Evolutionary conservation across 78 protist genomes (phyloP).

Genomic region (Isochrysis galbana): DNA sequence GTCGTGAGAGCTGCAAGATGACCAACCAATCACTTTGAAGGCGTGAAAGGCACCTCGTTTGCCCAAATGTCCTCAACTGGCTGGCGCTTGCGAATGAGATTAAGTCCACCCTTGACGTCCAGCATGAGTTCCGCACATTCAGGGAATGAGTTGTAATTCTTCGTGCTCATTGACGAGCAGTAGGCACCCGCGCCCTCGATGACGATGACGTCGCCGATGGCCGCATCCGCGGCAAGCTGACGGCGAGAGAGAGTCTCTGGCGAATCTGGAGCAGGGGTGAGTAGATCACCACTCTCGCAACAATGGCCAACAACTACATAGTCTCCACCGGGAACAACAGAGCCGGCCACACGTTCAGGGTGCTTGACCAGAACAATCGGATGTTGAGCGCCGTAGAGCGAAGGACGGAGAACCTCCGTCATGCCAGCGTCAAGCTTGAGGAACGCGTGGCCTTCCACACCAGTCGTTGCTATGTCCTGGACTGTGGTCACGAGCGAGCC

Average conservation of each 20-base stretch:
- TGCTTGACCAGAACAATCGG: not conserved
- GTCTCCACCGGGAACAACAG: not conserved
- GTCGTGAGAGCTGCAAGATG: too few species aligned
- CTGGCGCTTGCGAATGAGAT: constrained; percentile 26
- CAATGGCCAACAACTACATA: constrained; percentile 41
- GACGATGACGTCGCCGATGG: not conserved
- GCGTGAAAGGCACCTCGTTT: constrained; percentile 29
- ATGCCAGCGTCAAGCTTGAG: constrained; percentile 42
- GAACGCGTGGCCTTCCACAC: constrained; percentile 30
- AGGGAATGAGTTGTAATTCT: constrained; percentile 52
- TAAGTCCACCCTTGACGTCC: not conserved
- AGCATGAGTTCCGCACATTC: not conserved
- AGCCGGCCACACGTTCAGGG: too few species aligned
- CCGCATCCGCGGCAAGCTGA: not conserved
- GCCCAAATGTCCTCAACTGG: not conserved
- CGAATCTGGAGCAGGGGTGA: constrained; percentile 37
- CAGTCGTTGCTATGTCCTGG: constrained; percentile 33
- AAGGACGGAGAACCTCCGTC: constrained; percentile 32
- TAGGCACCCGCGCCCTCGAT: constrained; percentile 37
- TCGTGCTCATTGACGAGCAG: constrained; percentile 32
- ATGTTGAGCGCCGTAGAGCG: constrained; percentile 37
- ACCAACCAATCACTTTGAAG: too few species aligned
- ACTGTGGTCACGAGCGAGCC: not conserved
- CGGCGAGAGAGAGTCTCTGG: not conserved
- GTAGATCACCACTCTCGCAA: constrained; percentile 50